Evolutionary conservation across 306 rosid species (phyloP).

Genomic region (Rosa persica): DNA sequence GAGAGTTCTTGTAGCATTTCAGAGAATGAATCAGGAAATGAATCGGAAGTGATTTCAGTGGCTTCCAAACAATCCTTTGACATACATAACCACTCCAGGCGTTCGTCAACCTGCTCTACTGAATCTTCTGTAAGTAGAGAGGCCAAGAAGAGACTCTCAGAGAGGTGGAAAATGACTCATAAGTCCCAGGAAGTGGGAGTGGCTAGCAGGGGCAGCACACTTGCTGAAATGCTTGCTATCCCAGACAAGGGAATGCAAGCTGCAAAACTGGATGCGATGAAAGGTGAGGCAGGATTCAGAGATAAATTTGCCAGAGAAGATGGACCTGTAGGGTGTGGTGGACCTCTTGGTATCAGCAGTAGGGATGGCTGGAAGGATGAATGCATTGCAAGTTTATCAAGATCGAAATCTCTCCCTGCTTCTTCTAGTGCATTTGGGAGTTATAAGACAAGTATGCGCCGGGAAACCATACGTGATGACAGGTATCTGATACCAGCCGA

Average conservation of each 20-base stretch:
- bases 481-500: conserved; percentile 50
- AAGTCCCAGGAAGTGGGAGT: conserved; percentile 50
- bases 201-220: conserved; percentile 67
- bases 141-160: conserved; percentile 92
- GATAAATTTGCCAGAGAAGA: conserved; percentile 42
- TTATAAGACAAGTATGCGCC: conserved; percentile 42
- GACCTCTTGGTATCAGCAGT: conserved; percentile 95
- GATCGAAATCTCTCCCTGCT: conserved; percentile 89
- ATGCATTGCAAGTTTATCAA: conserved; percentile 50
- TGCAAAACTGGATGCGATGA: conserved; percentile 35
- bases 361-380: conserved; percentile 97
- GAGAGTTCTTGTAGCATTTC: conserved; percentile 65
- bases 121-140: conserved; percentile 80
- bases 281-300: conserved; percentile 35
- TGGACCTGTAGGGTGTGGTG: conserved; percentile 42
- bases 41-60: conserved; percentile 45
- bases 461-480: conserved; percentile 50
- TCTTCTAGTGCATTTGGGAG: conserved; percentile 66
- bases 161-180: conserved; percentile 83
- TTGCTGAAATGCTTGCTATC: conserved; percentile 94
- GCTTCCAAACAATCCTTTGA: conserved; percentile 42
- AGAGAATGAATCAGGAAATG: conserved; percentile 62
- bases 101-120: conserved; percentile 47
- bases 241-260: conserved; percentile 54
- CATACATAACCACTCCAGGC: conserved; percentile 43